Conservation (phyloP, 805 yeast genomes). For the Candida gorgasii region DNA sequence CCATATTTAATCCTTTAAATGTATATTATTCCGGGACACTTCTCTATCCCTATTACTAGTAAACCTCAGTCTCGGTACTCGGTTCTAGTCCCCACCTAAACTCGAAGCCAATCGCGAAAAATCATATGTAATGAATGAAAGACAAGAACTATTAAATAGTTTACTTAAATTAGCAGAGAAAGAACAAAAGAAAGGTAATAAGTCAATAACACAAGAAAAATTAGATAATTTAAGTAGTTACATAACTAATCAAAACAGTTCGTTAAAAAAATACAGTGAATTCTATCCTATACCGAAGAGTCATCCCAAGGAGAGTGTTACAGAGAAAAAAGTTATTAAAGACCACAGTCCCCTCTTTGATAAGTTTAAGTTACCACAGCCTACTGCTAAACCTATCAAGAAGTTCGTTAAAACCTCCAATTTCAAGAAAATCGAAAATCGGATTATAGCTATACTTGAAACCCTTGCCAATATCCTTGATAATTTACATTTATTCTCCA, state of each 20-base stretch:
- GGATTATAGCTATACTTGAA: conserved; percentile 33
- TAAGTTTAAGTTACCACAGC: conserved; percentile 25
- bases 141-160: conserved; percentile 29
- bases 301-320: background rate
- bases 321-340: conserved; percentile 10
- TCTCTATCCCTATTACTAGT: no score
- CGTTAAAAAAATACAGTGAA: conserved; percentile 13
- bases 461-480: conserved; percentile 40
- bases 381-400: conserved; percentile 3
- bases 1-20: no score
- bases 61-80: no score
- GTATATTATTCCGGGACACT: no score
- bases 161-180: conserved; percentile 33
- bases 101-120: conserved; percentile 7
- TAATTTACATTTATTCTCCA: conserved; percentile 42
- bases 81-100: no score
- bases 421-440: conserved; percentile 31
- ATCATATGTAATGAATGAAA: conserved; percentile 13
- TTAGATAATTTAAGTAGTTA: conserved; percentile 30
- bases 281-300: conserved; percentile 22
- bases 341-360: conserved; percentile 35
- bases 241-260: conserved; percentile 19
- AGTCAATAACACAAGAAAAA: conserved; percentile 38
- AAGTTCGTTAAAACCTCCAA: conserved; percentile 21
- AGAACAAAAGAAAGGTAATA: conserved; percentile 40